Base-by-base conservation (phyloP, 2,329 filamentous ascomycete species). In the Boeremia exigua region DNA sequence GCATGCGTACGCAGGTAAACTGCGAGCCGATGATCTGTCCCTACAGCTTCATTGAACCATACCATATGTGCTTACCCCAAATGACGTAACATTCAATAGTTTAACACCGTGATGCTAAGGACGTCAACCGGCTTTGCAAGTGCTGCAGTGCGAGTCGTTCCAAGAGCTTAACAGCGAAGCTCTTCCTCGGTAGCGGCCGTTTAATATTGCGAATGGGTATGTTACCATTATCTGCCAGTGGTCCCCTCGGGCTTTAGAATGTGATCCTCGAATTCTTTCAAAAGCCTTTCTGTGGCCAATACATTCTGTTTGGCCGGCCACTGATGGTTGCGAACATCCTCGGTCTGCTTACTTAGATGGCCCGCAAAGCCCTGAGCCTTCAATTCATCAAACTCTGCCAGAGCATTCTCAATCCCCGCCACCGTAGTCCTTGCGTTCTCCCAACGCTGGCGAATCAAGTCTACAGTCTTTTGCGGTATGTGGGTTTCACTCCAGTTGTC, bases 221-320 rank as follows among this genome's bases (percentile, higher is more conserved):
- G 11, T n/a, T 6, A 17, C 19, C 19, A 23, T 32, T 8, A 38
- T 30, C 15, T 47, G 28, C 47, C 42, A 17, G 4, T 27, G 7
- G n/a, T 12, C 5, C 4, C 17, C 36, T 66, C 62, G 25, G 56
- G 56, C 52, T 50, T 51, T 1, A 32, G 28, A 10, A 61, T 29
- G 28, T 53, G 50, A 7, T 61, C 58, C 36, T 67, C 65, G 14
- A 60, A 60, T 25, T 58, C 58, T 19, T 47, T 58, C 19, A 68
- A 49, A 39, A 68, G 12, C 14, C 59, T 46, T 38, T 54, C 60
- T 3, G 61, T 62, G 28, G 61, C 63, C 19, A 59, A 40, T 1
- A 66, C 14, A 4, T 65, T 61, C 43, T 46, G 52, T 15, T 40
- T 58, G 27, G 57, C 11, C 9, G 51, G 32, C 1, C 38, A 52